Evolutionary conservation across 768 basidiomycete species (phyloP).

Genomic region (Boletus subparvulus): DNA sequence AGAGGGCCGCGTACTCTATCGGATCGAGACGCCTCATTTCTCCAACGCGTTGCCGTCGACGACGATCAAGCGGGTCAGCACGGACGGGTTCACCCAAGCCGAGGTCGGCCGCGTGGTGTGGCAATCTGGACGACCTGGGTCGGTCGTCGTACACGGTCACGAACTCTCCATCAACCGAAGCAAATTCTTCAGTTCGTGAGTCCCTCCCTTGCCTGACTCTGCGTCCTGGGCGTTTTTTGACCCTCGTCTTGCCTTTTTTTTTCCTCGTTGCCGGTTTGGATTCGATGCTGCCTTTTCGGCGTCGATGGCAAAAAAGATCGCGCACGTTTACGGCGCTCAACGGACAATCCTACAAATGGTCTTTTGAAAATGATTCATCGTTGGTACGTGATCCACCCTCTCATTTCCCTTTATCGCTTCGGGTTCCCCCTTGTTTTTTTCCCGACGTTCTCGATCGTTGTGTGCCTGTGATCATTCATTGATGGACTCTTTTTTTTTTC

Average conservation of each 20-base stretch:
- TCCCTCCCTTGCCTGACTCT: neutral
- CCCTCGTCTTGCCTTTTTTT: neutral
- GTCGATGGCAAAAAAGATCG: conserved; percentile 22
- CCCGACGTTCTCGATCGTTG: neutral
- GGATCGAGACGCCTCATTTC: conserved; percentile 30
- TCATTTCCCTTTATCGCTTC: neutral
- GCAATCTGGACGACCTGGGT: conserved; percentile 30
- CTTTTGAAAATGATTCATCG: conserved; percentile 33
- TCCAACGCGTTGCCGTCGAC: conserved; percentile 6
- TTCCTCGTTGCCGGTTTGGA: neutral
- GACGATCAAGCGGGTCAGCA: conserved; percentile 24
- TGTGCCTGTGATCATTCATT: neutral
- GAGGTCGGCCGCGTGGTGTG: conserved; percentile 31
- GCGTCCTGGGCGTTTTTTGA: neutral
- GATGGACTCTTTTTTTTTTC: neutral
- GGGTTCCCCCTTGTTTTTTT: neutral
- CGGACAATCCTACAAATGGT: conserved; percentile 36
- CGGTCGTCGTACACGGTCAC: conserved; percentile 29
- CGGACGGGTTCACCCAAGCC: conserved; percentile 22
- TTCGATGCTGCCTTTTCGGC: neutral
- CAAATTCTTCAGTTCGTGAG: conserved; percentile 34
- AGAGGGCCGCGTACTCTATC: conserved; percentile 30
- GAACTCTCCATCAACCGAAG: conserved; percentile 25
- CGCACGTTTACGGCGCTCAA: conserved; percentile 36
- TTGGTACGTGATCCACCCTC: conserved; percentile 20